phyloP scores from a whole-genome alignment of 306 rosid genomes.

The Astragalus membranaceus region DNA sequence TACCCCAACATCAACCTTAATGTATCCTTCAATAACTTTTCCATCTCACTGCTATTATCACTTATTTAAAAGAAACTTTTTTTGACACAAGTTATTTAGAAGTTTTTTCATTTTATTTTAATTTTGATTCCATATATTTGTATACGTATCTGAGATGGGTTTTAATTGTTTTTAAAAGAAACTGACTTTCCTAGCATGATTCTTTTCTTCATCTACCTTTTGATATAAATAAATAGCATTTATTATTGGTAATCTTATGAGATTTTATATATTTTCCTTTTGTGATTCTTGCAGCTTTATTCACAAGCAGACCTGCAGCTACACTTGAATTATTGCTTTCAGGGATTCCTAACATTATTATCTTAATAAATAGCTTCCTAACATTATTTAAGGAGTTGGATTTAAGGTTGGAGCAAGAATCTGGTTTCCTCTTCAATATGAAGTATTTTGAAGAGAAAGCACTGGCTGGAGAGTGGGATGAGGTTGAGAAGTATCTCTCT shows the following conservation, averaged over 20 bases:
- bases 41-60: not conserved
- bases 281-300: slow-evolving; percentile 71
- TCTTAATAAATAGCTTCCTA: too few relatives aligned
- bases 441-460: too few relatives aligned
- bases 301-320: slow-evolving; percentile 78
- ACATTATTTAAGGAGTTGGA: too few relatives aligned
- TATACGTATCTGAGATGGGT: not conserved
- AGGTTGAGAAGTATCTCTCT: too few relatives aligned
- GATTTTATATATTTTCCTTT: slow-evolving; percentile 33
- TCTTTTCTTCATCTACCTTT: slow-evolving; percentile 41
- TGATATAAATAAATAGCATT: slow-evolving; percentile 25
- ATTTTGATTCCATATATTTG: not conserved
- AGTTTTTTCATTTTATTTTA: not conserved
- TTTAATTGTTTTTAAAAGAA: slow-evolving; percentile 25
- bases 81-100: not conserved
- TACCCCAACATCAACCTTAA: slow-evolving; percentile 47
- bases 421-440: too few relatives aligned
- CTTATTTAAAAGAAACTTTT: not conserved
- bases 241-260: slow-evolving; percentile 32
- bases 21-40: slow-evolving; percentile 42
- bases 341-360: too few relatives aligned
- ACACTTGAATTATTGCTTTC: slow-evolving; percentile 99
- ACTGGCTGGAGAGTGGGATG: too few relatives aligned
- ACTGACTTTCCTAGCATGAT: slow-evolving; percentile 36
- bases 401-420: too few relatives aligned